A percentile compares a stretch with the other conserved stretches of the same genome.
Conservation (phyloP, 2,329 filamentous ascomycete species). For the Pyrenophora teres region DNA sequence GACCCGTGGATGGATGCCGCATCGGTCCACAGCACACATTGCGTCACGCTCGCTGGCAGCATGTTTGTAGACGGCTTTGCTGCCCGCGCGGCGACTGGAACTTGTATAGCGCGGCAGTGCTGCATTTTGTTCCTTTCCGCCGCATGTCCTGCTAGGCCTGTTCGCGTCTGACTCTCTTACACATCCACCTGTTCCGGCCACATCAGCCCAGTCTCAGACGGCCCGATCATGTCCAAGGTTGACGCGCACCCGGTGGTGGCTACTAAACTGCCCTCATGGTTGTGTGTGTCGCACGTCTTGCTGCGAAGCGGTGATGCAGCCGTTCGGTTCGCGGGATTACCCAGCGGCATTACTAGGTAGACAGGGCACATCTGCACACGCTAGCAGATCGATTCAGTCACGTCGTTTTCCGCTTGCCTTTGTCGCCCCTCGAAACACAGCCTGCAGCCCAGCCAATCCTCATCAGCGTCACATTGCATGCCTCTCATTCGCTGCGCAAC, state of each 20-base stretch:
- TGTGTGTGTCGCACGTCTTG: conserved; percentile 14
- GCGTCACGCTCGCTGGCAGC: conserved; percentile 8
- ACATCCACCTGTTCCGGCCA: conserved; percentile 24
- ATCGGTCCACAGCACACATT: conserved; percentile 15
- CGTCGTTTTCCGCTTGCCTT: conserved; percentile 16
- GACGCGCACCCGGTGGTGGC: neutral
- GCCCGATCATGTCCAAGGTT: conserved; percentile 16
- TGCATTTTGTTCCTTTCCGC: conserved; percentile 7
- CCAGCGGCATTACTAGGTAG: conserved; percentile 17
- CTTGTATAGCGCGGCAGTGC: conserved; percentile 5
- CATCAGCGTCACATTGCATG: conserved; percentile 23
- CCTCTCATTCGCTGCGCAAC: conserved; percentile 22
- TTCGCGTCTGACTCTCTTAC: conserved; percentile 21
- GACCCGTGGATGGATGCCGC: conserved; percentile 14
- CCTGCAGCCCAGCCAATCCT: conserved; percentile 15
- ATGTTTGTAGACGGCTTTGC: neutral
- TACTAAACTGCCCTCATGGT: conserved; percentile 6
- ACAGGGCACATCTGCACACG: conserved; percentile 9
- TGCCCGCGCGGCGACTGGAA: conserved; percentile 2
- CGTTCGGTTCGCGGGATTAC: conserved; percentile 19
- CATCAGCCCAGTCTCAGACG: conserved; percentile 31
- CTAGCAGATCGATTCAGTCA: conserved; percentile 23
- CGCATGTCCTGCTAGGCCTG: conserved; percentile 14
- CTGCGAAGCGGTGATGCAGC: conserved; percentile 23
- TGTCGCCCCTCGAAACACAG: conserved; percentile 18